These are phyloP conservation scores for Backusella australiensis DNA, from an alignment of 192 early-diverging fungal genomes.

Conservation along the genomic window DNA sequence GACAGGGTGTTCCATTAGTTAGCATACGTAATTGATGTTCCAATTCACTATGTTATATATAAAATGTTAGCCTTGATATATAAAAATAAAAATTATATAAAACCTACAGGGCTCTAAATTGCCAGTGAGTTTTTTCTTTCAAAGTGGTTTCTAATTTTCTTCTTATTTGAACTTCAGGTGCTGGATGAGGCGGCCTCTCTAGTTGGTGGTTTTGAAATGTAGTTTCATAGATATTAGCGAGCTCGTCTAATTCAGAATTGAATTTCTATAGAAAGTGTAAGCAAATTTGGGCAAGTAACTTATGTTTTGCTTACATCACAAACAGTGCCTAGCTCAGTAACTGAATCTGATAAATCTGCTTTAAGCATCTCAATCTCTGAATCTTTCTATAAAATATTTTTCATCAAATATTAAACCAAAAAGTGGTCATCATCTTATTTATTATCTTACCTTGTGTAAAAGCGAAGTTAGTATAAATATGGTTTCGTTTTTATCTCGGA, in stretches of 20 bases:
- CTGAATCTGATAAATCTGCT: slow-evolving; percentile 8
- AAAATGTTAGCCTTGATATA: not conserved
- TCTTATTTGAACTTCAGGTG: slow-evolving; percentile 20
- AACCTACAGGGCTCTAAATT: slow-evolving; percentile 15
- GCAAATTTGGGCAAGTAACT: not conserved
- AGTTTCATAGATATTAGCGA: not conserved
- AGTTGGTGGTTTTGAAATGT: not conserved
- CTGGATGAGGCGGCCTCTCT: slow-evolving; percentile 12
- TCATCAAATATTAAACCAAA: not conserved
- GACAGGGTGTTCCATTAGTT: not conserved
- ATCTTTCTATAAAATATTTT: not conserved
- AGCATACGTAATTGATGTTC: slow-evolving; percentile 1
- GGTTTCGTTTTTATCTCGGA: not conserved
- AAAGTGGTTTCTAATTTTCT: slow-evolving; percentile 14
- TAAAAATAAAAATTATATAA: not conserved
- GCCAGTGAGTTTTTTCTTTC: slow-evolving; percentile 15
- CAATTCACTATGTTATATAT: not conserved
- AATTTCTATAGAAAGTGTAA: not conserved
- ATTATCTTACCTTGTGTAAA: not conserved
- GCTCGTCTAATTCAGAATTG: slow-evolving; percentile 1
- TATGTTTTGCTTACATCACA: slow-evolving; percentile 8
- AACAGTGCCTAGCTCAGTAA: slow-evolving; percentile 1
- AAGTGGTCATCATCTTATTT: not conserved
- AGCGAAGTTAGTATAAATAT: slow-evolving; percentile 5
- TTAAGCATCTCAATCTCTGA: slow-evolving; percentile 5